Evolutionary conservation across 2,329 filamentous ascomycete species (phyloP), one percentile per base, ranked within the genome.

Genomic region (Alternaria gaisen): DNA sequence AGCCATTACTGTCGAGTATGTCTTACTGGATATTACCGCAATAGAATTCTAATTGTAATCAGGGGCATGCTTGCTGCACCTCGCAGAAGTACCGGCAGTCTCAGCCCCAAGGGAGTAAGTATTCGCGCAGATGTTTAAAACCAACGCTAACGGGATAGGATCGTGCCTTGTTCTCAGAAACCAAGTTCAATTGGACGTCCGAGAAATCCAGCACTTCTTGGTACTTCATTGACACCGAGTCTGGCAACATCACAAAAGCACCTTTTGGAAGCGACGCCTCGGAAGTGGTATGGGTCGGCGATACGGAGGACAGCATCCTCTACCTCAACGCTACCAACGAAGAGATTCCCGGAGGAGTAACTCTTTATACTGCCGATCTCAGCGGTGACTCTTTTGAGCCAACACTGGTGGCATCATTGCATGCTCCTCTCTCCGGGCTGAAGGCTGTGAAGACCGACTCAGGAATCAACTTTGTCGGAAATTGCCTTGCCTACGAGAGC

Each of bases 291-390:
- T 78, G 74, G 74, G 67, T 77, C 36, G 74, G 75, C 18, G 60
- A 70, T 14, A 71, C 70, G 3, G 67, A 73, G 14, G 75, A 75
- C 9, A 80, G 88, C 61, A 83, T 97, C 26, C 88, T 88, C 55
- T 86, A 90, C 59, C 87, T 92, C 67, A 77, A 85, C 20, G 83
- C 85, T 54, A 88, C 89, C 52, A 88, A 86, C 56, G 91, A 94
- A 72, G 64, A 72, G 24, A 67, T 77, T 18, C 69, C 72, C 6
- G 76, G 76, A 10, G 76, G 76, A 46, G 74, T 77, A 3, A 73
- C 76, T 1, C 59, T 78, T 1, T 78, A 76, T 54, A 77, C 72
- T 16, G 76, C 73, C 28, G 74, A 78, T 59, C 55, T 76, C 38
- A 66, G 63, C 26, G 65, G 63, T 14, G 64, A 64, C 6, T 64